phyloP scores from a whole-genome alignment of 108 stramenopile species.

The Chaetoceros muelleri region DNA sequence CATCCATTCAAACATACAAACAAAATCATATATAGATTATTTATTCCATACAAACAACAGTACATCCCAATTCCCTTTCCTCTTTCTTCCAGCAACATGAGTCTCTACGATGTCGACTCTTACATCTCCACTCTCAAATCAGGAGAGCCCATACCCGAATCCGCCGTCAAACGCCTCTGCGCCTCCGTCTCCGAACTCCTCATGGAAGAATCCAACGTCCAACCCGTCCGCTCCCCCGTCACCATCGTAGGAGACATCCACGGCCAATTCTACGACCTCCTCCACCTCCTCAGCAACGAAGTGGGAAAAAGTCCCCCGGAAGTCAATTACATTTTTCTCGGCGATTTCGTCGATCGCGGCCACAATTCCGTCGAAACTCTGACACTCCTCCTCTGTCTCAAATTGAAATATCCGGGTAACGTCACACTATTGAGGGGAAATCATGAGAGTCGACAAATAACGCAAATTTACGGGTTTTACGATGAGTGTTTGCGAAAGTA shows the following conservation, averaged over 20 bases:
- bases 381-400: slow-evolving; percentile 78
- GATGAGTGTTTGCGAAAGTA: slow-evolving; percentile 77
- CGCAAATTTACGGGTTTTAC: slow-evolving; percentile 93
- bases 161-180: slow-evolving; percentile 12
- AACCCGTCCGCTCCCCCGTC: slow-evolving; percentile 40
- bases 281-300: slow-evolving; percentile 65
- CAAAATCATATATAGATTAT: no score
- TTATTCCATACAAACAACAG: no score
- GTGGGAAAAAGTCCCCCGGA: slow-evolving; percentile 75
- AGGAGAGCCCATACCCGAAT: slow-evolving; percentile 68
- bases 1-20: no score
- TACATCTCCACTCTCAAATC: slow-evolving; percentile 68
- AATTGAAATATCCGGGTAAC: slow-evolving; percentile 79
- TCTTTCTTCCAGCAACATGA: no score
- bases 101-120: slow-evolving; percentile 55
- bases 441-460: slow-evolving; percentile 90
- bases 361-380: slow-evolving; percentile 91
- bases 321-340: slow-evolving; percentile 87
- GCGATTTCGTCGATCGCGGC: slow-evolving; percentile 92
- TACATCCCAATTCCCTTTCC: no score
- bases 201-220: slow-evolving; percentile 42
- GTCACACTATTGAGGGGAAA: slow-evolving; percentile 88
- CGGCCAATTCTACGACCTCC: slow-evolving; percentile 91
- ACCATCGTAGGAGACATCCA: slow-evolving; percentile 87
- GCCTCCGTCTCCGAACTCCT: slow-evolving; percentile 32